A percentile compares a stretch with the other conserved stretches of the same genome.
phyloP scores from a whole-genome alignment of 257 asterid genomes.

The Jacaranda mimosifolia region DNA sequence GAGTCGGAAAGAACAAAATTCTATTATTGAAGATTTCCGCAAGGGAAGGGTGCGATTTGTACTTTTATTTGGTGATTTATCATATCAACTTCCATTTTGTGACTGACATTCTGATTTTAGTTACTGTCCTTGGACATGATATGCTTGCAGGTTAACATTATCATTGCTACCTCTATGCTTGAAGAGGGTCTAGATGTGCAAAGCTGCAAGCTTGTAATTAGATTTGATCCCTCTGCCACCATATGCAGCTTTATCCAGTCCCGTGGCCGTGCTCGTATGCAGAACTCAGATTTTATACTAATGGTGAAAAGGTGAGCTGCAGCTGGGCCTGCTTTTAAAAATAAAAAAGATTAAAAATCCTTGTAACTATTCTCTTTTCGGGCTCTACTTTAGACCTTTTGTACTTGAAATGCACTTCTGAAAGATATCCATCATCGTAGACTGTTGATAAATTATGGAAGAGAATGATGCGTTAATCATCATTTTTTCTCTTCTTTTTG shows the following conservation, averaged over 20 bases:
- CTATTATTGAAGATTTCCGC: slow-evolving; percentile 70
- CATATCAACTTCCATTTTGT: background rate
- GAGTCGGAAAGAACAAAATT: slow-evolving; percentile 65
- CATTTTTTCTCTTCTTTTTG: background rate
- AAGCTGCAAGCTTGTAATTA: slow-evolving; percentile 90
- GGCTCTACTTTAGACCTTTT: no score
- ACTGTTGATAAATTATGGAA: background rate
- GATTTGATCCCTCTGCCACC: slow-evolving; percentile 83
- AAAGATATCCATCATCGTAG: no score
- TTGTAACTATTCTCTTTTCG: background rate
- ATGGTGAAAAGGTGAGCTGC: slow-evolving; percentile 70
- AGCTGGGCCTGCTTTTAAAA: slow-evolving; percentile 7
- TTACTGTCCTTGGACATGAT: slow-evolving; percentile 17
- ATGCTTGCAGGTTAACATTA: slow-evolving; percentile 72
- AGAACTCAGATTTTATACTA: slow-evolving; percentile 75
- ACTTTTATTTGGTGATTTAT: background rate
- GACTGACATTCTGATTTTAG: slow-evolving; percentile 3
- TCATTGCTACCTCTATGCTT: slow-evolving; percentile 85
- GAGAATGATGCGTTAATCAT: background rate
- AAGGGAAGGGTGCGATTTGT: slow-evolving; percentile 55
- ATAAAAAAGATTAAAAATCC: background rate
- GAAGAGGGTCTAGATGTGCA: slow-evolving; percentile 97
- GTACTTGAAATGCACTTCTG: no score
- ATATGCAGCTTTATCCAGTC: slow-evolving; percentile 95
- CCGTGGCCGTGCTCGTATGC: slow-evolving; percentile 96